Evolutionary conservation across 2,329 filamentous ascomycete species (phyloP).

Genomic region (Talaromyces sp.): DNA sequence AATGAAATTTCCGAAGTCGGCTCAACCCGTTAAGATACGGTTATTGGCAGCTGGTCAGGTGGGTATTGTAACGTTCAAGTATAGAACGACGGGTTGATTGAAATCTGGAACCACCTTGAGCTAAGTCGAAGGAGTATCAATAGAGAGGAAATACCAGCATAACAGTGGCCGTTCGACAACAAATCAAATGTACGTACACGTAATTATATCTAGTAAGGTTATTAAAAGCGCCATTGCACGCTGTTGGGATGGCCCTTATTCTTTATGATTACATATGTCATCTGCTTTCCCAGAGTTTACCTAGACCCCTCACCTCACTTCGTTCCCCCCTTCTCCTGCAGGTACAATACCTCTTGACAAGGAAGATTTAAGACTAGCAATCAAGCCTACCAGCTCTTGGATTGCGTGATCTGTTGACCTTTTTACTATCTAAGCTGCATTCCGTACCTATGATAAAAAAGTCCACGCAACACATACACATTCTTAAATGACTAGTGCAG

Average conservation of each 20-base stretch:
- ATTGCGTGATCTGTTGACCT: neutral
- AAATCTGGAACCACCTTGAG: neutral
- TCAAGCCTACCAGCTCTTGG: neutral
- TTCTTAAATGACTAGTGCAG: neutral
- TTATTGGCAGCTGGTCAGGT: neutral
- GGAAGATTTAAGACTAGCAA: neutral
- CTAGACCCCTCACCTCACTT: neutral
- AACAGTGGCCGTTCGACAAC: neutral
- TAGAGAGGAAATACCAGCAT: neutral
- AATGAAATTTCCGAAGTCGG: neutral
- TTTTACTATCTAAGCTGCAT: neutral
- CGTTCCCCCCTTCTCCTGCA: neutral
- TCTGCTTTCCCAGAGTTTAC: neutral
- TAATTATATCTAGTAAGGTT: neutral
- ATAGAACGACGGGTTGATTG: neutral
- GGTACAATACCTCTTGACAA: neutral
- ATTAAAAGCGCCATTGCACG: neutral
- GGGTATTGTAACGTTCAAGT: neutral
- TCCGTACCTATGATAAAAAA: neutral
- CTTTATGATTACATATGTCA: neutral
- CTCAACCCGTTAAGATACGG: neutral
- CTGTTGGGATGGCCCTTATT: neutral
- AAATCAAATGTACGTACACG: neutral
- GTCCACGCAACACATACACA: neutral
- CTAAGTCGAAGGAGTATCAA: neutral